phyloP scores from a whole-genome alignment of 768 basidiomycete genomes.

The Pleurotus platypus region DNA sequence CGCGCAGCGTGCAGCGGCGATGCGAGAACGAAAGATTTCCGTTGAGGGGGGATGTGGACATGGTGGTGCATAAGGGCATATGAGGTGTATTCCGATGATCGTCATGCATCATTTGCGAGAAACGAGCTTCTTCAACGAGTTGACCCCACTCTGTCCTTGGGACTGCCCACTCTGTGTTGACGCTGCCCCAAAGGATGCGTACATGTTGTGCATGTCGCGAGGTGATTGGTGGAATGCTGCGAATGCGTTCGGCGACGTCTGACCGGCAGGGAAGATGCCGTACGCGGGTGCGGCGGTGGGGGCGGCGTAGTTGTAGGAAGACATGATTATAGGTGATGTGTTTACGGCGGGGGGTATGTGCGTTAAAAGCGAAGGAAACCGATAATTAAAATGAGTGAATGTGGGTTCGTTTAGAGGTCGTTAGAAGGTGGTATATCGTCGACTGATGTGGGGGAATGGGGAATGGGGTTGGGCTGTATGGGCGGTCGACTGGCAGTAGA shows the following conservation, averaged over 20 bases:
- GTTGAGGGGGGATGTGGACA: slow-evolving; percentile 2
- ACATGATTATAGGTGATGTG: slow-evolving; percentile 32
- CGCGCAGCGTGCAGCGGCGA: slow-evolving; percentile 5
- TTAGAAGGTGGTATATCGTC: not conserved
- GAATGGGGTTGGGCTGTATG: not conserved
- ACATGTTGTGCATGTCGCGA: slow-evolving; percentile 57
- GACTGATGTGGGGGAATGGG: not conserved
- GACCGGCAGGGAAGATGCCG: slow-evolving; percentile 57
- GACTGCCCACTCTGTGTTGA: slow-evolving; percentile 14
- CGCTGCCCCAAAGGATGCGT: slow-evolving; percentile 40
- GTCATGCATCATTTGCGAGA: slow-evolving; percentile 23
- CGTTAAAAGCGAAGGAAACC: not conserved
- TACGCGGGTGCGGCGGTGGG: slow-evolving; percentile 51
- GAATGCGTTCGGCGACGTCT: slow-evolving; percentile 58
- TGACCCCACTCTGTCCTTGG: slow-evolving; percentile 19
- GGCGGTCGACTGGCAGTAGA: not conserved
- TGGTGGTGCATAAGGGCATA: too few species aligned
- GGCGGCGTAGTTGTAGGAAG: slow-evolving; percentile 39
- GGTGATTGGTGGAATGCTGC: slow-evolving; percentile 54
- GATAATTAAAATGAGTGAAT: slow-evolving; percentile 2
- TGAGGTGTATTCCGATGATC: too few species aligned
- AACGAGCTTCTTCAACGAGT: slow-evolving; percentile 29
- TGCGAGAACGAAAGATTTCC: slow-evolving; percentile 11
- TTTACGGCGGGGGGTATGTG: slow-evolving; percentile 3
- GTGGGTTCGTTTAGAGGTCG: slow-evolving; percentile 6